Evolutionary conservation across 108 stramenopile genomes (phyloP).

Genomic region (Cyclotella cryptica): DNA sequence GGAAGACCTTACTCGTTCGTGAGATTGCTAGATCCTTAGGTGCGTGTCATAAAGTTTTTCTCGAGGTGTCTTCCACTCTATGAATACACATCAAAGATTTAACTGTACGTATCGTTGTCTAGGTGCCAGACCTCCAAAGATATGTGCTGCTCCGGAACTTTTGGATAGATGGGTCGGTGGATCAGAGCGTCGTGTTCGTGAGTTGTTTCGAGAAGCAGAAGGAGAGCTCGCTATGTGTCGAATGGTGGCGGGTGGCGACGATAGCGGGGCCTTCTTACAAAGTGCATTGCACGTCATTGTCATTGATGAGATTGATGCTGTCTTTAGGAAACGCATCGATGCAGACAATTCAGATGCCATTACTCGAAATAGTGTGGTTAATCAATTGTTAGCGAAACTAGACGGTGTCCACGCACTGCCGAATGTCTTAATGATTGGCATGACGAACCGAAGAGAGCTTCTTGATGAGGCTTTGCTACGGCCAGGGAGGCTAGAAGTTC

Average conservation of each 20-base stretch:
- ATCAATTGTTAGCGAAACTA: constrained; percentile 84
- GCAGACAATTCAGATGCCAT: constrained; percentile 71
- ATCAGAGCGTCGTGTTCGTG: constrained; percentile 90
- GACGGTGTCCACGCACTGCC: constrained; percentile 83
- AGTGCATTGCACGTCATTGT: constrained; percentile 82
- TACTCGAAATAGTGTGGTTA: constrained; percentile 75
- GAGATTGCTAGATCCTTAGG: constrained; percentile 82
- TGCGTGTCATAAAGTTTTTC: no score
- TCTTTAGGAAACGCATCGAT: constrained; percentile 71
- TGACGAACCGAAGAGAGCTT: constrained; percentile 85
- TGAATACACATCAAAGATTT: not conserved
- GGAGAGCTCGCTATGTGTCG: constrained; percentile 57
- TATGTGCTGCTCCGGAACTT: constrained; percentile 94
- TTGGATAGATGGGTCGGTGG: constrained; percentile 98
- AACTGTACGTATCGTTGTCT: constrained; percentile 44
- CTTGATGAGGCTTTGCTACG: constrained; percentile 79
- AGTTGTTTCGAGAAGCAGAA: constrained; percentile 95
- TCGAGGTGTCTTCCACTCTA: no score
- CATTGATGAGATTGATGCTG: constrained; percentile 89
- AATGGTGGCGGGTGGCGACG: constrained; percentile 60
- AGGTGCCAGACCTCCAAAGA: constrained; percentile 89
- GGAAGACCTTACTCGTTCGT: constrained; percentile 75
- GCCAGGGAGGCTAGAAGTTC: constrained; percentile 87
- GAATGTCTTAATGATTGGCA: constrained; percentile 84
- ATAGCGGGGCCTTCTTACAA: constrained; percentile 37